phyloP scores from a whole-genome alignment of 1,139 yeast genomes.

The Martiniozyma asiatica region DNA sequence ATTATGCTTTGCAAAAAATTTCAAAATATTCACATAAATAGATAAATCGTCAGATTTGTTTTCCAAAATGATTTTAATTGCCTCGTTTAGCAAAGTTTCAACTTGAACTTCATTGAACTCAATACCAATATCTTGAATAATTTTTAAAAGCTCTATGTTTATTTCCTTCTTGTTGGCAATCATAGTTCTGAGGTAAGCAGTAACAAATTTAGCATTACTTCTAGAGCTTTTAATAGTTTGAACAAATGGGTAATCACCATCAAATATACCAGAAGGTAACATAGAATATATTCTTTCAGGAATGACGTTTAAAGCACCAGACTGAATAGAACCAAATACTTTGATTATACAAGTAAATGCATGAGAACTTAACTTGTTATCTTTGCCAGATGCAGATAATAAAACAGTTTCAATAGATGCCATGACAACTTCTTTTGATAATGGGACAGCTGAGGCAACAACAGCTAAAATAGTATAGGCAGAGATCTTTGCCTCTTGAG shows the following conservation, averaged over 20 bases:
- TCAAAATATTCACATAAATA: conserved; percentile 31
- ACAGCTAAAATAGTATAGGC: conserved; percentile 78
- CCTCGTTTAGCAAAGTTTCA: conserved; percentile 19
- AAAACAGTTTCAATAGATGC: conserved; percentile 66
- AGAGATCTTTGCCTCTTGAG: conserved; percentile 63
- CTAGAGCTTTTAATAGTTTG: conserved; percentile 12
- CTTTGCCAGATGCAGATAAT: conserved; percentile 6
- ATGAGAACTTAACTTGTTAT: conserved; percentile 19
- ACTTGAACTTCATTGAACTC: conserved; percentile 19
- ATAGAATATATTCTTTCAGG: conserved; percentile 17
- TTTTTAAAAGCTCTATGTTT: conserved; percentile 6
- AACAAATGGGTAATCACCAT: conserved; percentile 11
- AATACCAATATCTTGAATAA: conserved; percentile 7
- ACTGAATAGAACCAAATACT: conserved; percentile 27
- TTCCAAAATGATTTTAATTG: conserved; percentile 19
- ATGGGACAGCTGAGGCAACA: conserved; percentile 57
- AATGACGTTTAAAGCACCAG: conserved; percentile 19
- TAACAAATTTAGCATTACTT: conserved; percentile 16
- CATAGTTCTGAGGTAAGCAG: conserved; percentile 19
- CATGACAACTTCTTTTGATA: conserved; percentile 47
- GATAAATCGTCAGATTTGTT: conserved; percentile 21
- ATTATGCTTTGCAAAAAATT: conserved; percentile 30
- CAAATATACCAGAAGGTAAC: conserved; percentile 14
- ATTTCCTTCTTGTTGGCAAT: conserved; percentile 16
- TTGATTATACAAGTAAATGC: conserved; percentile 24